Evolutionary conservation across 23 red algal genomes (phyloP).

Genomic region (Chondrus crispus): DNA sequence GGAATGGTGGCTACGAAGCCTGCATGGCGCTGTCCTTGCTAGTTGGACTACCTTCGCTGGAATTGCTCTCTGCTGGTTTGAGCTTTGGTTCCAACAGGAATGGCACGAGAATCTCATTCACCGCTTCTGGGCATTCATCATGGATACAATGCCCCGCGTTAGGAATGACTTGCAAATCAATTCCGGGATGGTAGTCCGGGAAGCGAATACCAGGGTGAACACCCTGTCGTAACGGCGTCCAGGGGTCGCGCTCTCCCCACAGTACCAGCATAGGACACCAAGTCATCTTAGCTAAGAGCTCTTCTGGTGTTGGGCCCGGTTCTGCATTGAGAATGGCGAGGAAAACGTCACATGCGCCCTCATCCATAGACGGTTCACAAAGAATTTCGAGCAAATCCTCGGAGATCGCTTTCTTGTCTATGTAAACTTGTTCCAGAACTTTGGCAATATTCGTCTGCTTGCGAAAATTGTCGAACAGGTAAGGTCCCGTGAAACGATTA

Average conservation of each 20-base stretch:
- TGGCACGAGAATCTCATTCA: constrained; percentile 48
- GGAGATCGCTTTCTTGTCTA: constrained; percentile 56
- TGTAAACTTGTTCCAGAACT: constrained; percentile 78
- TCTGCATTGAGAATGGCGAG: constrained; percentile 71
- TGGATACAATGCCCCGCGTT: constrained; percentile 69
- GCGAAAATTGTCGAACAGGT: constrained; percentile 85
- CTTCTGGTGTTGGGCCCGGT: constrained; percentile 75
- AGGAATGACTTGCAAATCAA: constrained; percentile 41
- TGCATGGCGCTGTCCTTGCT: no score
- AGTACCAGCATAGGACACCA: constrained; percentile 78
- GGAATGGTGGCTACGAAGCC: no score
- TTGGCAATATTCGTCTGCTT: constrained; percentile 60
- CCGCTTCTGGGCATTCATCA: constrained; percentile 45
- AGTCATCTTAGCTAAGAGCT: constrained; percentile 60
- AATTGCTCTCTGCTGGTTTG: no score
- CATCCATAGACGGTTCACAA: constrained; percentile 71
- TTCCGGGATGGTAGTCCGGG: constrained; percentile 35
- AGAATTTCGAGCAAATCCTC: constrained; percentile 83
- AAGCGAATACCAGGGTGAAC: constrained; percentile 67
- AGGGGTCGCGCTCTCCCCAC: constrained; percentile 96
- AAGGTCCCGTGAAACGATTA: constrained; percentile 54
- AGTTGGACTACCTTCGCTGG: no score
- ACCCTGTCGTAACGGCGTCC: constrained; percentile 74
- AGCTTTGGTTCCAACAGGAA: constrained; percentile 32
- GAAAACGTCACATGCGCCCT: constrained; percentile 80